Percentiles rank a stretch among this genome's conserved stretches.
These are phyloP conservation scores for Saccharomycopsis guyanensis DNA, from an alignment of 805 yeast species.

Conservation along the genomic window DNA sequence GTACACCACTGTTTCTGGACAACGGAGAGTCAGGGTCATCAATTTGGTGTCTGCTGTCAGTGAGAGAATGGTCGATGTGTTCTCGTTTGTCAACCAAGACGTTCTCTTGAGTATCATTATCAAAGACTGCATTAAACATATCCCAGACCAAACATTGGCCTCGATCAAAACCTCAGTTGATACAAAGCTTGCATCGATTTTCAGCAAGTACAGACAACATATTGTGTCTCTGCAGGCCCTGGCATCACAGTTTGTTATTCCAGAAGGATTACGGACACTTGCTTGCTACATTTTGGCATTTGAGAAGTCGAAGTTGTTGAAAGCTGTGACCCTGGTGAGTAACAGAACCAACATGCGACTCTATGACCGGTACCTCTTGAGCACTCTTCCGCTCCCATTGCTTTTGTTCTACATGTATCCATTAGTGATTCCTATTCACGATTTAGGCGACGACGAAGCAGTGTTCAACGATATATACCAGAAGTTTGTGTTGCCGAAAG, in stretches of 20 bases:
- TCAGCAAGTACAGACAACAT: conserved; percentile 46
- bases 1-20: conserved; percentile 72
- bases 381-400: conserved; percentile 45
- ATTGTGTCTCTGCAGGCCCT: conserved; percentile 36
- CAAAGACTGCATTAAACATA: conserved; percentile 37
- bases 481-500: conserved; percentile 39
- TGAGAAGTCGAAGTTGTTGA: conserved; percentile 59
- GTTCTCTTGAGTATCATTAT: conserved; percentile 46
- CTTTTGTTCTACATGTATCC: conserved; percentile 72
- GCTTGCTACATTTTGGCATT: conserved; percentile 63
- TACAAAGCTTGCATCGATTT: conserved; percentile 45
- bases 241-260: conserved; percentile 64
- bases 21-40: conserved; percentile 77
- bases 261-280: conserved; percentile 68
- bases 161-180: conserved; percentile 47
- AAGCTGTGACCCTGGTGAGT: conserved; percentile 30
- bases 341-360: conserved; percentile 59
- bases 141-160: conserved; percentile 36
- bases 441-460: conserved; percentile 51
- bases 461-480: conserved; percentile 30
- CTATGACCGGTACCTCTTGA: conserved; percentile 42
- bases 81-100: conserved; percentile 75
- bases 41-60: conserved; percentile 79
- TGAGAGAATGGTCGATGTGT: conserved; percentile 62
- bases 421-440: conserved; percentile 65